Percentiles rank a stretch among this genome's conserved stretches.
Conservation (phyloP, 2,329 filamentous ascomycete genomes). For the Penicillium oxalicum region DNA sequence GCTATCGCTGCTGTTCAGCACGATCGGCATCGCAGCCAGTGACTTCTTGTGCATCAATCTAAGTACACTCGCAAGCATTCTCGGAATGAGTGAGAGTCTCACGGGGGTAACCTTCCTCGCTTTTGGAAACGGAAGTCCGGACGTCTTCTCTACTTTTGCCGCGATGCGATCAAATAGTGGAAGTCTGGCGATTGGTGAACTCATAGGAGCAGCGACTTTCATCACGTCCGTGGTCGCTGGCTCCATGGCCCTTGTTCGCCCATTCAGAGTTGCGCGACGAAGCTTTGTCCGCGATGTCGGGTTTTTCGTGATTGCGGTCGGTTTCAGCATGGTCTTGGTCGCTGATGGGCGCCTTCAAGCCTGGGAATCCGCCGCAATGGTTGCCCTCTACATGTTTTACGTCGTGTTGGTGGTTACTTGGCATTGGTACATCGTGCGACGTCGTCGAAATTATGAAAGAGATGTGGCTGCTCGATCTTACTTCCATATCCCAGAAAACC, state of each 20-base stretch:
- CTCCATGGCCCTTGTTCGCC: slow-evolving; percentile 93
- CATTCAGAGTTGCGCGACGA: slow-evolving; percentile 83
- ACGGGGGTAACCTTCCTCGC: slow-evolving; percentile 94
- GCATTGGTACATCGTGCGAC: slow-evolving; percentile 76
- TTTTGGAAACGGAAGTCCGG: slow-evolving; percentile 94
- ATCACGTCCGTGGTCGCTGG: slow-evolving; percentile 95
- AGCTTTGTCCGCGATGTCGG: slow-evolving; percentile 87
- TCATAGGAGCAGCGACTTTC: slow-evolving; percentile 91
- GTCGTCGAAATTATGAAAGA: slow-evolving; percentile 56
- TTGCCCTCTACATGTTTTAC: slow-evolving; percentile 84
- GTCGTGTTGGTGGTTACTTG: slow-evolving; percentile 80
- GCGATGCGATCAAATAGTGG: slow-evolving; percentile 96
- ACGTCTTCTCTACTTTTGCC: slow-evolving; percentile 97
- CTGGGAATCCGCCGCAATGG: slow-evolving; percentile 90
- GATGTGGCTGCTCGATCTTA: slow-evolving; percentile 70
- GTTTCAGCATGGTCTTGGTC: slow-evolving; percentile 81
- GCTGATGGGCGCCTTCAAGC: slow-evolving; percentile 75
- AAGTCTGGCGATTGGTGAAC: slow-evolving; percentile 90
- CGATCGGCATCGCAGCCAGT: slow-evolving; percentile 93
- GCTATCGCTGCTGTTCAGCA: slow-evolving; percentile 87
- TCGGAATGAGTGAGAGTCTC: slow-evolving; percentile 92
- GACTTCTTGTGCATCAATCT: slow-evolving; percentile 98
- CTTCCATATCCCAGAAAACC: slow-evolving; percentile 56
- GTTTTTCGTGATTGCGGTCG: slow-evolving; percentile 83
- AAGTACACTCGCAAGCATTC: slow-evolving; percentile 79